Evolutionary conservation across 352 stramenopile species (phyloP).

Genomic region (Pythium aquatile): DNA sequence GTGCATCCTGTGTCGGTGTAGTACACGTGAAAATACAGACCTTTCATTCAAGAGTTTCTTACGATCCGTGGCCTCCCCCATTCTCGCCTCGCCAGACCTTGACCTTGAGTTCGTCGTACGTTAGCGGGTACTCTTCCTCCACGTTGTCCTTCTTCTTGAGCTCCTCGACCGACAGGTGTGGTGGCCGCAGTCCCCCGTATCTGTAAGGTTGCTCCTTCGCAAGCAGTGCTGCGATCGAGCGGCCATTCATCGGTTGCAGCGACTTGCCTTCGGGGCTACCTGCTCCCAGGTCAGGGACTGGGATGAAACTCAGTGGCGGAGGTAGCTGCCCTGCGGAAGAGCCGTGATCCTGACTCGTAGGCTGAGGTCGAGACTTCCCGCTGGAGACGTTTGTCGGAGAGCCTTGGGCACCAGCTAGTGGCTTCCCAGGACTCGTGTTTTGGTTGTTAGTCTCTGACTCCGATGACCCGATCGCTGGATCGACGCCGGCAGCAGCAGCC

Average conservation of each 20-base stretch:
- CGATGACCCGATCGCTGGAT: slow-evolving; percentile 3
- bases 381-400: not conserved
- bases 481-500: not conserved
- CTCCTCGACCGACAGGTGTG: slow-evolving; percentile 73
- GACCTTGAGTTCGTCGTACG: slow-evolving; percentile 82
- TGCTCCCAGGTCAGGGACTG: slow-evolving; percentile 11
- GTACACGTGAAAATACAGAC: slow-evolving; percentile 5
- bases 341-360: not conserved
- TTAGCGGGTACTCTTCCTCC: slow-evolving; percentile 86
- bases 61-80: slow-evolving; percentile 4
- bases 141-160: slow-evolving; percentile 83
- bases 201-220: slow-evolving; percentile 72
- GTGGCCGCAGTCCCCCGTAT: slow-evolving; percentile 57
- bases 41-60: not conserved
- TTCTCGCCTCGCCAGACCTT: slow-evolving; percentile 72
- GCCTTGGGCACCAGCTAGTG: not conserved
- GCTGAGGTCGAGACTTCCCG: not conserved
- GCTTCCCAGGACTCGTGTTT: slow-evolving; percentile 21
- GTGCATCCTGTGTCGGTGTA: not conserved
- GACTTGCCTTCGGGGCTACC: slow-evolving; percentile 11
- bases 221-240: slow-evolving; percentile 37
- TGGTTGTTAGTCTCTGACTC: slow-evolving; percentile 13
- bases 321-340: not conserved
- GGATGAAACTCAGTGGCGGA: slow-evolving; percentile 24
- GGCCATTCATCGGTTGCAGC: slow-evolving; percentile 9